Base-by-base conservation (phyloP, 768 basidiomycete species). In the Cystobasidium tubakii region DNA sequence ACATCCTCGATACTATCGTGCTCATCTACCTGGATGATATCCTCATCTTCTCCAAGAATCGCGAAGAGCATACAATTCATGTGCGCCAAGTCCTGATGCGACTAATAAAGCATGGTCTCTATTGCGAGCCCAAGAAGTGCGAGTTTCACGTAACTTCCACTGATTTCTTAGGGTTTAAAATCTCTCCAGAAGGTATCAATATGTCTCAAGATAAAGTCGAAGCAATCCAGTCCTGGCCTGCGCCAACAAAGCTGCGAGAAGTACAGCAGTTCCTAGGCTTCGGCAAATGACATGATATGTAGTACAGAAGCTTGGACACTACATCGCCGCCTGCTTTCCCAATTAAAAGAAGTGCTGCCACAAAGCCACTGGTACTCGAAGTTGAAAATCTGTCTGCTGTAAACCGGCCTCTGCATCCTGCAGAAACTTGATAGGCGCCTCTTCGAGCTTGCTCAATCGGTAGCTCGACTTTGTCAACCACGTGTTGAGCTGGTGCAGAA, bases 1-100 rank as follows among this genome's bases (percentile, higher is more conserved):
- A 84, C 39, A 73, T 81, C 9, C 72, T 85, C 33, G 83, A 82
- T 57, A 73, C 82, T n/a, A 80, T 80, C 0, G 81, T 80, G 69
- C 79, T 84, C 27, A 81, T 85, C 43, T 85, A 85, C 76, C 60
- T 77, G 15, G 76, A 76, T 66, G 76, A 77, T 50, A 75, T 54
- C 53, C 53, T 54, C 21, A 54, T 54, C 53, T 54, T 7, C 53
- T 7, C 7, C 10, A 6, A 6, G 6, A 7, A 6, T 10, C 4
- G 21, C 6, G 53, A 54, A 29, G 6, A 54, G 10, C 7, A 6
- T 4, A 19, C 10, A 7, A 29, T 7, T 7, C 7, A 54, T 29
- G 53, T 54, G 10, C 21, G 53, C 21, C 6, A 54, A n/a, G 53
- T 54, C 6, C 27, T 54, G 6, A n/a, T 7, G 21, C 53, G 6